Evolutionary conservation across 352 stramenopile species (phyloP).

Genomic region (Peronosclerospora sorghi): DNA sequence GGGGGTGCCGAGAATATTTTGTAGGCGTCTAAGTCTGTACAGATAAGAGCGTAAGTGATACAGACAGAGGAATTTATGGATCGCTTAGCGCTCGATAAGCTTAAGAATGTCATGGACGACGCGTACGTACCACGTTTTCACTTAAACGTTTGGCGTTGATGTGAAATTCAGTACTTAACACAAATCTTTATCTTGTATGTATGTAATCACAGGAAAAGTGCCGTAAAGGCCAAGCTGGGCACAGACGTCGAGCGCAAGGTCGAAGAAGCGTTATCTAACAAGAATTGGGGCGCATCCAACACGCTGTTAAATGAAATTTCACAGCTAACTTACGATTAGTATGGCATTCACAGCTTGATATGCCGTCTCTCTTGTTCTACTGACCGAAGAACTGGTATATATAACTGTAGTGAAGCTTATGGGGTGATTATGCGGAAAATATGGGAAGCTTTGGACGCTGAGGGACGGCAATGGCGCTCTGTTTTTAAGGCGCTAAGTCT

Average conservation of each 20-base stretch:
- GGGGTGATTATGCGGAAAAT: constrained; percentile 89
- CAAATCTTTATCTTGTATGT: background rate
- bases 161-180: background rate
- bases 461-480: constrained; percentile 89
- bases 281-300: constrained; percentile 98
- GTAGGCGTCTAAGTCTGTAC: no score
- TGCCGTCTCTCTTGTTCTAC: background rate
- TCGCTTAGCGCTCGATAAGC: constrained; percentile 73
- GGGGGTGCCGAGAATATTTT: no score
- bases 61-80: constrained; percentile 38
- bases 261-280: constrained; percentile 96
- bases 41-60: constrained; percentile 1
- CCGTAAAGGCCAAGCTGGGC: constrained; percentile 79
- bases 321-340: constrained; percentile 95
- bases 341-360: constrained; percentile 4
- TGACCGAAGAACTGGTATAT: background rate
- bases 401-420: constrained; percentile 68
- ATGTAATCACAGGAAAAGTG: constrained; percentile 48
- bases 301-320: constrained; percentile 97
- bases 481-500: constrained; percentile 95
- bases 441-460: constrained; percentile 89
- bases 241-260: constrained; percentile 84
- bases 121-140: constrained; percentile 37
- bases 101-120: constrained; percentile 84
- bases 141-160: background rate